These are phyloP conservation scores for Tricholoma matsutake DNA, from an alignment of 768 basidiomycete genomes.

Conservation along the genomic window DNA sequence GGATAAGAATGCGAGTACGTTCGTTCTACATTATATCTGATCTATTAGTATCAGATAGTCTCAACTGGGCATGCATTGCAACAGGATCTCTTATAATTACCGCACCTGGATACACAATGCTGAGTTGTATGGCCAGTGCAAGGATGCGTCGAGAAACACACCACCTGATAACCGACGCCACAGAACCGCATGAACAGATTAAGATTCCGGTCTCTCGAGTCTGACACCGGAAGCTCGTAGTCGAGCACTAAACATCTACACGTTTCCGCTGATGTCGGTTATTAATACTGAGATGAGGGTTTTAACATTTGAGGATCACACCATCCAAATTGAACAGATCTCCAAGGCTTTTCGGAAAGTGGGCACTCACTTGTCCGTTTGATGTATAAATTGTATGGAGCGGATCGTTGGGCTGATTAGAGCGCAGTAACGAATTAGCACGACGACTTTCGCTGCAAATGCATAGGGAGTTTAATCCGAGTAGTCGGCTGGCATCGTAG, in stretches of 20 bases:
- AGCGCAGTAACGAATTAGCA: constrained; percentile 45
- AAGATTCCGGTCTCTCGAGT: constrained; percentile 44
- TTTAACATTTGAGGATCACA: constrained; percentile 22
- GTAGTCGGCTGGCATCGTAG: background rate
- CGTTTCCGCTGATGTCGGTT: constrained; percentile 24
- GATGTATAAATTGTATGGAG: constrained; percentile 47
- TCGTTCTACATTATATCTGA: no score
- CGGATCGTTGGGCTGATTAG: constrained; percentile 34
- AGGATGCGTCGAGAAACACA: constrained; percentile 23
- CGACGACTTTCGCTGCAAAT: constrained; percentile 52
- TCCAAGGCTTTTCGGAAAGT: constrained; percentile 51
- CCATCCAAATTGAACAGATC: constrained; percentile 52
- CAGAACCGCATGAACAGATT: constrained; percentile 56
- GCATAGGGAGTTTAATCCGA: background rate
- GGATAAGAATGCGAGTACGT: no score
- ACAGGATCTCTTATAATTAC: background rate
- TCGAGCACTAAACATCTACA: constrained; percentile 34
- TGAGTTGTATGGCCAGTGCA: background rate
- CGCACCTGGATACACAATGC: constrained; percentile 11
- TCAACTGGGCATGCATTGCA: no score
- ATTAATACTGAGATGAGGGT: background rate
- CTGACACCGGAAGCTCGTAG: constrained; percentile 36
- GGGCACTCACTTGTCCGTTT: constrained; percentile 43
- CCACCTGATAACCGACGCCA: constrained; percentile 57
- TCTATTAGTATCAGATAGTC: no score